Evolutionary conservation across 1,139 yeast species (phyloP), one percentile per base, ranked within the genome.

Genomic region (Petasospora fabianii): DNA sequence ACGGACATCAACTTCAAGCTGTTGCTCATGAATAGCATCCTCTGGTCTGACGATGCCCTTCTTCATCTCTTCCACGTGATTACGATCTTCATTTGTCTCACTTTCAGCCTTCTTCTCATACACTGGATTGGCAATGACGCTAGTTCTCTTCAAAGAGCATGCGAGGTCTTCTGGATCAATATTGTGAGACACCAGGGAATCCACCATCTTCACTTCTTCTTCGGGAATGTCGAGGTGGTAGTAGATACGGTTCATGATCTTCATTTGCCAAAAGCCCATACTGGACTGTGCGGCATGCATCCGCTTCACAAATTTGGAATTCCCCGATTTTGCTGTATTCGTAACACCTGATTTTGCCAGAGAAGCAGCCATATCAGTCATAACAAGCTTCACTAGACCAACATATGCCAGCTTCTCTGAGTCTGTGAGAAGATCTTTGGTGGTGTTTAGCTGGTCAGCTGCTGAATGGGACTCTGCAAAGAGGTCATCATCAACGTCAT

Each of bases 351-450:
- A 58, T 30, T 67, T 66, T 0, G 95, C 92, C 44, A 88, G 60
- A 10, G 79, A 80, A 1, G 87, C 77, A 9, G 96, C 96, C 84
- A 88, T 78, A 20, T 84, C 86, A 27, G 83, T 84, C 39, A 81
- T 73, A 6, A 84, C 72, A 27, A 94, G 71, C 51, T 85, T 83
- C 16, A 84, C 79, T 11, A 92, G 70, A 0, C 97, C 98, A 6
- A 85, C 84, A 56, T 94, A 94, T 4, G 97, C 97, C 50, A 90
- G 84, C 53, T 86, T 81, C 58, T 94, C 97, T 16, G 83, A 70
- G 19, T 87, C 97, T 3, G 80, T 72, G 22, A 94, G 70, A 78
- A 94, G 77, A 22, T 78, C 75, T 57, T 84, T 87, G 6, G 97
- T 92, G 1, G 92, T 75, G 43, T 79, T 78, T 46, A 92, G 65